phyloP scores from a whole-genome alignment of 805 yeast genomes.

The Candida sphagnicola region DNA sequence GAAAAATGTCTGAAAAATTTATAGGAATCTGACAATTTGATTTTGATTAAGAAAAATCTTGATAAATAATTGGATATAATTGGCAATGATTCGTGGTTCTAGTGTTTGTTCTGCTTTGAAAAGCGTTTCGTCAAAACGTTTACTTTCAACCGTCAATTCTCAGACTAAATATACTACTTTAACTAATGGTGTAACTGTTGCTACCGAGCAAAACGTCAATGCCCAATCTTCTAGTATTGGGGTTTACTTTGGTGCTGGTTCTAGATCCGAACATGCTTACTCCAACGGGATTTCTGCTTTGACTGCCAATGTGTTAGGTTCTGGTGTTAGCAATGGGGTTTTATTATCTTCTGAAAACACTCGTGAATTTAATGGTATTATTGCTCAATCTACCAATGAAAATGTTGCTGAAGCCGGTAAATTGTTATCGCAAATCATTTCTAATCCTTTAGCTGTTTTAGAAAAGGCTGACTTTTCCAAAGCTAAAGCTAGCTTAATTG shows the following conservation, averaged over 20 bases:
- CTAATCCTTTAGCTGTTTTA: conserved; percentile 32
- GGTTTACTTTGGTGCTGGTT: conserved; percentile 71
- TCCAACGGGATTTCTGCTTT: conserved; percentile 78
- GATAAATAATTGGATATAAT: neutral
- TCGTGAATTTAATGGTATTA: conserved; percentile 63
- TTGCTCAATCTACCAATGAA: conserved; percentile 51
- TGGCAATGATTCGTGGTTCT: conserved; percentile 40
- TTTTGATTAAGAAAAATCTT: neutral
- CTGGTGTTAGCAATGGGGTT: conserved; percentile 50
- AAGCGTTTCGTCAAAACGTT: conserved; percentile 44
- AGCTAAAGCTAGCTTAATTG: conserved; percentile 44
- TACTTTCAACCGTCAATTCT: conserved; percentile 52
- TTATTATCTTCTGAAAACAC: conserved; percentile 48
- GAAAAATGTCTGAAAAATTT: too few species aligned
- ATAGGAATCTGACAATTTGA: too few species aligned
- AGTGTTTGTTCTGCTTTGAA: conserved; percentile 28
- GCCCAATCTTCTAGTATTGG: conserved; percentile 62
- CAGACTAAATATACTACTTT: conserved; percentile 69
- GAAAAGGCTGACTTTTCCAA: conserved; percentile 44
- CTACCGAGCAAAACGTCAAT: conserved; percentile 58
- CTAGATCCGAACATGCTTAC: conserved; percentile 74
- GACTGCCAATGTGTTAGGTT: conserved; percentile 47
- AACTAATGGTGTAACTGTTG: conserved; percentile 70
- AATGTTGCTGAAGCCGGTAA: conserved; percentile 50
- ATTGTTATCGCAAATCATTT: conserved; percentile 43